Percentiles rank a stretch among this genome's conserved stretches.
phyloP scores from a whole-genome alignment of 495 filamentous ascomycete species.

The Oidiodendron maius region DNA sequence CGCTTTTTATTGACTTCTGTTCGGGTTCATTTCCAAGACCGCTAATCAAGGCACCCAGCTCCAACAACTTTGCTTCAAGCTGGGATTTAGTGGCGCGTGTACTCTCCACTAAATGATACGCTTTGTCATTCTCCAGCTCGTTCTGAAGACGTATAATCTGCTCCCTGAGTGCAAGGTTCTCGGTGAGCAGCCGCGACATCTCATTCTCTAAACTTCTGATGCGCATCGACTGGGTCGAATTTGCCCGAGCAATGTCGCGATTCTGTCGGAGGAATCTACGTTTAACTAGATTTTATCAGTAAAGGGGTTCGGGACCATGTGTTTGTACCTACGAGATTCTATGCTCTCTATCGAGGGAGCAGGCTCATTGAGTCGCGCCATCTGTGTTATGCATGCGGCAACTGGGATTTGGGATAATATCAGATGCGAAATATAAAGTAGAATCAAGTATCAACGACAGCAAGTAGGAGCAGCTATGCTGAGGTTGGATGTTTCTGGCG shows the following conservation, averaged over 20 bases:
- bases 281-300: conserved; percentile 53
- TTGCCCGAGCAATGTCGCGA: conserved; percentile 83
- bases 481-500: background rate
- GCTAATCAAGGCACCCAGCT: conserved; percentile 58
- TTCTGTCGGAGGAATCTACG: conserved; percentile 88
- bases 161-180: conserved; percentile 80
- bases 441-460: background rate
- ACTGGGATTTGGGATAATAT: conserved; percentile 1
- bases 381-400: conserved; percentile 30
- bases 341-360: conserved; percentile 63
- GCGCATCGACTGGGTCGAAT: conserved; percentile 84
- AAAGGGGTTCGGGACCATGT: conserved; percentile 3
- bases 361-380: conserved; percentile 91
- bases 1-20: conserved; percentile 18
- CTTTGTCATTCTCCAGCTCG: conserved; percentile 46
- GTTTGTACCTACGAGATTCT: conserved; percentile 61
- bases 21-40: conserved; percentile 38
- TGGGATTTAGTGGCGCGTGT: conserved; percentile 62
- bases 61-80: conserved; percentile 62
- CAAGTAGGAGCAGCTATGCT: conserved; percentile 2
- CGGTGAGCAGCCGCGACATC: conserved; percentile 70
- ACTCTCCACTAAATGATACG: conserved; percentile 49
- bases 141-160: conserved; percentile 69
- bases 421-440: too few relatives aligned
- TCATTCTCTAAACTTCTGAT: conserved; percentile 86